Evolutionary conservation across 208 protist species (phyloP).

Genomic region (Trypanosoma melophagium): DNA sequence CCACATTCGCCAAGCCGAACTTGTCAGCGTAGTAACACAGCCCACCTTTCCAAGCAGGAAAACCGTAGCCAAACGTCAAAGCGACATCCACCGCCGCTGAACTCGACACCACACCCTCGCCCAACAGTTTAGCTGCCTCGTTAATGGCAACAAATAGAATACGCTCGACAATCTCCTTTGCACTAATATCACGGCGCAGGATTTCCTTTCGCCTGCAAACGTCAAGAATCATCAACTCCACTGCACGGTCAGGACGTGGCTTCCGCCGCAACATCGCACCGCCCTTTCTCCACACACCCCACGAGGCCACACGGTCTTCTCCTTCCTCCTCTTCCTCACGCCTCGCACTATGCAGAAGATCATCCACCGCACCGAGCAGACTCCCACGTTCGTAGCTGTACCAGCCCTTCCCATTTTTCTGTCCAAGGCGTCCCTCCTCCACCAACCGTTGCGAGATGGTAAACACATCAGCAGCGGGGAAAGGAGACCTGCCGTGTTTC

Average conservation of each 20-base stretch:
- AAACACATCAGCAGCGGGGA: conserved; percentile 47
- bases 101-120: conserved; percentile 64
- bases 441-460: conserved; percentile 51
- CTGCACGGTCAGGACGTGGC: conserved; percentile 49
- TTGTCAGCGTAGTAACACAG: conserved; percentile 76
- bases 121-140: conserved; percentile 83
- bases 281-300: conserved; percentile 8
- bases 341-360: neutral
- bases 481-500: neutral
- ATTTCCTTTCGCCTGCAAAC: conserved; percentile 53
- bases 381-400: conserved; percentile 52
- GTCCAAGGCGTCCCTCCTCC: conserved; percentile 51
- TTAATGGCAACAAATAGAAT: conserved; percentile 89
- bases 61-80: conserved; percentile 82
- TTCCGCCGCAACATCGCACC: conserved; percentile 1
- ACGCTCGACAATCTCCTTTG: conserved; percentile 86
- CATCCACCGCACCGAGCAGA: no score
- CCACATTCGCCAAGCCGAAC: conserved; percentile 50
- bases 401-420: conserved; percentile 77
- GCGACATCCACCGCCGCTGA: conserved; percentile 86
- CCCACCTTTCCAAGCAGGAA: conserved; percentile 81
- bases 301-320: neutral
- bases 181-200: conserved; percentile 55
- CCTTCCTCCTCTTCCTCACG: conserved; percentile 1
- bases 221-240: conserved; percentile 57